Base-by-base conservation (phyloP, 2,329 filamentous ascomycete species). In the Pseudogymnoascus pannorum region DNA sequence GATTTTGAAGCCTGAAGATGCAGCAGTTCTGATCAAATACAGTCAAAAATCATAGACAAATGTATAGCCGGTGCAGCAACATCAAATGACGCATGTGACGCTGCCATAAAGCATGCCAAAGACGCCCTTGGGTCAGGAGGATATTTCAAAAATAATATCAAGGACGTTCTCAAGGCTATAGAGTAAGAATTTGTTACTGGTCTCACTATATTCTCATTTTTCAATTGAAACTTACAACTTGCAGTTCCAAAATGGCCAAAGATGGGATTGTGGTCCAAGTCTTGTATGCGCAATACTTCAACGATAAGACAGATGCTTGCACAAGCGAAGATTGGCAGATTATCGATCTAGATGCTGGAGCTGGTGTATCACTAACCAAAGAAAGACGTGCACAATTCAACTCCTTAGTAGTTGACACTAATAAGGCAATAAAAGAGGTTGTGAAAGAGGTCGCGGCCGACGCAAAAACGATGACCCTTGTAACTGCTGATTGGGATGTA, bases 201-300 rank as follows among this genome's bases (percentile, higher is more conserved):
- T 24, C 5, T 44, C 9, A 26, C 18, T 22, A 3, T 12, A 26
- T 29, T n/a, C 7, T 8, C 22, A 48, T 9, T 5, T 4, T 4
- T 9, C 3, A 14, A 16, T 60, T 20, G 4, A 24, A 11, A 20
- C 36, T 29, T 66, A 71, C 22, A 29, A 33, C n/a, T 31, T 54
- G 3, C 9, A 54, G 48, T 33, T 58, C 54, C 35, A 73, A 74
- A 62, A 71, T 74, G 63, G 66, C 64, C 1, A 62, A 68, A 7
- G 63, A 71, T 59, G 67, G 72, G 57, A 63, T 73, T 31, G 66
- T 74, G 16, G 64, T 75, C 11, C 65, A 65, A 61, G 68, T 66
- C 38, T 65, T 68, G 38, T 74, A 74, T 59, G 72, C 70, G 1
- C 70, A 60, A 6, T 75, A 71, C 67, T 75, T 74, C 66, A 70